Conservation (phyloP, 768 basidiomycete species). For the Boletus insuetus region DNA sequence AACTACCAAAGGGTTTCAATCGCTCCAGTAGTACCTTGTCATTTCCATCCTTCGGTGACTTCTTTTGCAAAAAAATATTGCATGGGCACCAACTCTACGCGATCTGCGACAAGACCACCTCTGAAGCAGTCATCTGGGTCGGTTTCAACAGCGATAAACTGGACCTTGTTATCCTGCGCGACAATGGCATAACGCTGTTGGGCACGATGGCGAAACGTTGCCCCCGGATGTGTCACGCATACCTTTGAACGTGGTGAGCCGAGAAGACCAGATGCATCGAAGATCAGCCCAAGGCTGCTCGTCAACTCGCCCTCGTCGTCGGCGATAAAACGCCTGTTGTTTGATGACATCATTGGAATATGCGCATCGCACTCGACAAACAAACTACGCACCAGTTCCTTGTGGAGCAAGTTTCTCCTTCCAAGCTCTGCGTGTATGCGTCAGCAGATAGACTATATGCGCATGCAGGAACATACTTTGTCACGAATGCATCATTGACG, state of each 20-base stretch:
- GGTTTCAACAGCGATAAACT: constrained; percentile 51
- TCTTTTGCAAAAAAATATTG: not conserved
- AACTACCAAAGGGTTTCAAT: too few species aligned
- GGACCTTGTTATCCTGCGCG: constrained; percentile 56
- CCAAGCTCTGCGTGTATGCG: constrained; percentile 51
- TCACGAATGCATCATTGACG: constrained; percentile 80
- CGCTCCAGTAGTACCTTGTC: too few species aligned
- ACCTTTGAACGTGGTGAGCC: constrained; percentile 71
- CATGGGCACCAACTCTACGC: not conserved
- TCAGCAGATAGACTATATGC: constrained; percentile 4
- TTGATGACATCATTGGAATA: not conserved
- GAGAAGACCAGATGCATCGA: constrained; percentile 59
- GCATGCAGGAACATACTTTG: constrained; percentile 33
- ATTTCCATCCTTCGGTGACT: too few species aligned
- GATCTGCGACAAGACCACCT: constrained; percentile 40
- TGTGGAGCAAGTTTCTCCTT: constrained; percentile 56
- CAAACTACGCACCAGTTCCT: constrained; percentile 46
- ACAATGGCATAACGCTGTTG: constrained; percentile 54
- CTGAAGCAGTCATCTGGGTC: constrained; percentile 50
- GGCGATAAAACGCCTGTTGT: constrained; percentile 53
- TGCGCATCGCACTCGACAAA: not conserved
- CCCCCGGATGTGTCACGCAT: not conserved
- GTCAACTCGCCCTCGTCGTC: constrained; percentile 66
- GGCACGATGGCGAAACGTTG: not conserved
- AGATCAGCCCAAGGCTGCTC: constrained; percentile 52